Conservation (phyloP, 2,329 filamentous ascomycete species). For the Ilyonectria mors-panacis region DNA sequence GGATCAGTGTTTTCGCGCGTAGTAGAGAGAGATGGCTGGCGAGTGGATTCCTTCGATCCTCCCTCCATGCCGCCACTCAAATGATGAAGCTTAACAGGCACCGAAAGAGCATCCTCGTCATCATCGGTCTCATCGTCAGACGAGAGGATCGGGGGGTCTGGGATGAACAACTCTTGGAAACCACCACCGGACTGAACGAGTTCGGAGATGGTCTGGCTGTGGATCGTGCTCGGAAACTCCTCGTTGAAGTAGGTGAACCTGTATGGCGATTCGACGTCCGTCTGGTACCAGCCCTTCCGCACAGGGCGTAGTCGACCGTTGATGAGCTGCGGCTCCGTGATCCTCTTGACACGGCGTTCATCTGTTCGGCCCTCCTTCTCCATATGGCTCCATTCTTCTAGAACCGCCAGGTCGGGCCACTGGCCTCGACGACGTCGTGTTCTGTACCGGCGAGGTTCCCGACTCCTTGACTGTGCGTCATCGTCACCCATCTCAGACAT, state of each 20-base stretch:
- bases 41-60: conserved; percentile 62
- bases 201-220: conserved; percentile 95
- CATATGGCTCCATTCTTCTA: conserved; percentile 91
- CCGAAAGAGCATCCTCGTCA: conserved; percentile 57
- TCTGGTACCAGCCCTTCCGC: conserved; percentile 85
- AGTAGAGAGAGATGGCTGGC: conserved; percentile 61
- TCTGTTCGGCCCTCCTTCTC: conserved; percentile 90
- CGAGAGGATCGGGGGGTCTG: conserved; percentile 82
- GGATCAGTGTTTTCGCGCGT: conserved; percentile 41
- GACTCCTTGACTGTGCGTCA: conserved; percentile 69
- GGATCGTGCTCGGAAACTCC: conserved; percentile 94
- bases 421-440: conserved; percentile 75
- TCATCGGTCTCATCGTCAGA: conserved; percentile 82
- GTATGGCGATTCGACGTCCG: conserved; percentile 92
- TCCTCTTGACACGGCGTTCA: conserved; percentile 87
- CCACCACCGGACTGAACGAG: conserved; percentile 87
- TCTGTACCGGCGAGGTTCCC: conserved; percentile 52
- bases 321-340: conserved; percentile 93
- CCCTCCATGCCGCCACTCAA: conserved; percentile 50
- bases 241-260: conserved; percentile 99
- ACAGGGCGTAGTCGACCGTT: conserved; percentile 89
- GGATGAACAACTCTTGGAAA: conserved; percentile 91
- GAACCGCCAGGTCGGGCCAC: conserved; percentile 87
- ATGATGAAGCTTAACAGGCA: conserved; percentile 44
- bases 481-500: conserved; percentile 88